Base-by-base conservation (phyloP, 169 alveolate genomes). In the Cryptosporidium parvum region DNA sequence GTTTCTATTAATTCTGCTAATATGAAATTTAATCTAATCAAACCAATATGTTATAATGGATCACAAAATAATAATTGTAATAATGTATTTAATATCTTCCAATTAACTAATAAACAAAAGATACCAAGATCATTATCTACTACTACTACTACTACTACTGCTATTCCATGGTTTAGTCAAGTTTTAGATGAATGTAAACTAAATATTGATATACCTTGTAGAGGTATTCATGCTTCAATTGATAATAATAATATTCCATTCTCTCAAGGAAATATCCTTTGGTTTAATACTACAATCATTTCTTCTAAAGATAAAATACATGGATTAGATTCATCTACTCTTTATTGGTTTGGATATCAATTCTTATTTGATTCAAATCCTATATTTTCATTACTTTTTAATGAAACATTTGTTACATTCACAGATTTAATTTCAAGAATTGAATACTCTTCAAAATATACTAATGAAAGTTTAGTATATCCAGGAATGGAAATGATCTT, bases 111-210 rank as follows among this genome's bases (percentile, higher is more conserved):
- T 65, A 18, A 29, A 26, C 56, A 62, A 21, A 80, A 9, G 2
- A 80, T 80, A 29, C 75, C 89, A n/a, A 80, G 42, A 9, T 23
- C 31, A 21, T 9, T 80, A 6, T 59, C 89, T 10, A 73, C 86
- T 8, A 73, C 86, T 3, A 80, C 89, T 0, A 80, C 87, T 16
- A 80, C 89, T 4, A 80, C 89, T 14, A 80, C 89, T 10, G 69
- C 67, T 7, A 51, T 31, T 5, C 89, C 89, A 6, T 80, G 89
- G 89, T 80, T 42, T 44, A 58, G 70, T 7, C 80, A 80, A n/a
- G 68, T 80, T 33, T 26, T 62, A 29, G 89, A 80, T 1, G 75
- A 80, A 29, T 80, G 89, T 45, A 65, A 16, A 26, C 70, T 80
- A 6, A 45, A 1, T 44, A 29, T 45, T 10, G 53, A 59, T 44